Conservation (phyloP, 2,329 filamentous ascomycete genomes). For the Calonectria hawksworthii region DNA sequence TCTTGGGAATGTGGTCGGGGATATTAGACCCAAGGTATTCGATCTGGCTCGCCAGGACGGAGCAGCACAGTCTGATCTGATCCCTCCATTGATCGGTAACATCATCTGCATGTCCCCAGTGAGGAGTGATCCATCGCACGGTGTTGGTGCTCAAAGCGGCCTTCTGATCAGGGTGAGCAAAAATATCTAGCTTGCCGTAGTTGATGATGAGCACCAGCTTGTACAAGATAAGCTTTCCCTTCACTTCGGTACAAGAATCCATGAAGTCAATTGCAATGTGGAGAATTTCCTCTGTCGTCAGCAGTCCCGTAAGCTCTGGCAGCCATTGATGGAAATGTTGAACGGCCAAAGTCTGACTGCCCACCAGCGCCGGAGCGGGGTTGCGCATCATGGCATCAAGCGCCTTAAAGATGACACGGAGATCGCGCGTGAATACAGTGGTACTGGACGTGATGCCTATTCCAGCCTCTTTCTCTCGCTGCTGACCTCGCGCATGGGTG, state of each 20-base stretch:
- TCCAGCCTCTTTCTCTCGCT: constrained; percentile 88
- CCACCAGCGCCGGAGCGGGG: constrained; percentile 85
- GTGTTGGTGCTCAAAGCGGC: constrained; percentile 84
- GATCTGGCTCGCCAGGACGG: constrained; percentile 89
- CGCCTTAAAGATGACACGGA: constrained; percentile 90
- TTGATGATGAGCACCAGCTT: constrained; percentile 95
- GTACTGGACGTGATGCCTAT: constrained; percentile 86
- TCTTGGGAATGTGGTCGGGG: constrained; percentile 90
- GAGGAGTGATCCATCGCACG: constrained; percentile 89
- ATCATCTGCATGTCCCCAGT: constrained; percentile 85
- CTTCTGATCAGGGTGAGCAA: constrained; percentile 82
- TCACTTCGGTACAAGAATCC: constrained; percentile 88
- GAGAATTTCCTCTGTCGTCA: constrained; percentile 87
- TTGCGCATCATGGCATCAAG: constrained; percentile 93
- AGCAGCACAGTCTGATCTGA: constrained; percentile 93
- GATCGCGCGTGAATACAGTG: constrained; percentile 82
- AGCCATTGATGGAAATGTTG: constrained; percentile 98
- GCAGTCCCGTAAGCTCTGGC: constrained; percentile 85
- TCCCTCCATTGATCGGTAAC: constrained; percentile 91
- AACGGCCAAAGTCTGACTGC: constrained; percentile 93
- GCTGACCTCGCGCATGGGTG: constrained; percentile 87
- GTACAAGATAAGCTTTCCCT: constrained; percentile 92
- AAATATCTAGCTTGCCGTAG: constrained; percentile 86
- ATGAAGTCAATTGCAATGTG: constrained; percentile 94
- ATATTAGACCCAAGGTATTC: constrained; percentile 84